phyloP scores from a whole-genome alignment of 495 filamentous ascomycete genomes.

The Neurospora sp. region DNA sequence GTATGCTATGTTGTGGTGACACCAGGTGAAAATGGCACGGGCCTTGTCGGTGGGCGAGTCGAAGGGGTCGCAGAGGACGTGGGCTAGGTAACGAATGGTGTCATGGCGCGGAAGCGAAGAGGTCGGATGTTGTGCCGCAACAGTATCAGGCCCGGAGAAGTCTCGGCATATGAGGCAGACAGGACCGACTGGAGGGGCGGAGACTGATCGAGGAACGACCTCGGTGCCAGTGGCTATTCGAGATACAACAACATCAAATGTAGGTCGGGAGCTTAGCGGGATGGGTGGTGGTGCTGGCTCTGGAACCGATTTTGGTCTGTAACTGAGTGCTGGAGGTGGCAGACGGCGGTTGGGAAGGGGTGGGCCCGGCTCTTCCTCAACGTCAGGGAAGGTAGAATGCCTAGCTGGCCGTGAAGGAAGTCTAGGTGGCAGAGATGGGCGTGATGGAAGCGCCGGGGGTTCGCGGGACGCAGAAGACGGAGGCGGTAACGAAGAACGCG shows the following conservation, averaged over 20 bases:
- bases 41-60: slow-evolving; percentile 79
- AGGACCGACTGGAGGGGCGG: slow-evolving; percentile 6
- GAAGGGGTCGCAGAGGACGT: slow-evolving; percentile 70
- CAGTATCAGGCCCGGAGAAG: slow-evolving; percentile 68
- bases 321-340: slow-evolving; percentile 27
- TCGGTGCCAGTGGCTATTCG: slow-evolving; percentile 15
- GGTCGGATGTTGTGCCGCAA: slow-evolving; percentile 69
- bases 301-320: slow-evolving; percentile 11
- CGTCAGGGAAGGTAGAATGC: slow-evolving; percentile 5
- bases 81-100: slow-evolving; percentile 56
- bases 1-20: slow-evolving; percentile 88
- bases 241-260: slow-evolving; percentile 27
- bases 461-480: slow-evolving; percentile 7
- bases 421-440: slow-evolving; percentile 28
- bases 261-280: slow-evolving; percentile 35
- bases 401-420: slow-evolving; percentile 30
- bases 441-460: slow-evolving; percentile 11
- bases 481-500: slow-evolving; percentile 8
- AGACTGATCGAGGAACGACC: slow-evolving; percentile 5
- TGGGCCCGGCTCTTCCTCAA: slow-evolving; percentile 12
- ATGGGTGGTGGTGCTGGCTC: slow-evolving; percentile 34
- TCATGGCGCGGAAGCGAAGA: slow-evolving; percentile 55
- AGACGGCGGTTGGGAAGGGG: slow-evolving; percentile 27
- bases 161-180: slow-evolving; percentile 76
- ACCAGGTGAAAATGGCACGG: slow-evolving; percentile 85